A percentile compares a stretch with the other conserved stretches of the same genome.
Conservation (phyloP, 192 early-diverging fungal genomes). For the Backusella macrospora region DNA sequence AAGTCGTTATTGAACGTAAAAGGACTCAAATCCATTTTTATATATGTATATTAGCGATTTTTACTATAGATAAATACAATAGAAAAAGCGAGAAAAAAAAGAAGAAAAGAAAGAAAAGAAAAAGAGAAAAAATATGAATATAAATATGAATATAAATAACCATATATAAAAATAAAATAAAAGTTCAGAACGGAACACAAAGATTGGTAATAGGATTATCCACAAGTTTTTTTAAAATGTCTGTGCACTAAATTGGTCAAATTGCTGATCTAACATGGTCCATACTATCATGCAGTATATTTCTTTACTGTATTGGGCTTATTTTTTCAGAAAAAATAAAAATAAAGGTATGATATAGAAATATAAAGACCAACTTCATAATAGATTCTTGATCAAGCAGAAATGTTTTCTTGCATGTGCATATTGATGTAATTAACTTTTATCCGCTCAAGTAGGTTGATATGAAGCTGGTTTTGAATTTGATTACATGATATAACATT, state of each 20-base stretch:
- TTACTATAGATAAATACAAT: no score
- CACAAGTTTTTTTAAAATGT: not conserved
- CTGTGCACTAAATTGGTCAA: slow-evolving; percentile 15
- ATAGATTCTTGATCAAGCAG: no score
- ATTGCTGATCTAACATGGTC: not conserved
- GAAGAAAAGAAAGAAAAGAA: not conserved
- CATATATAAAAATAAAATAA: not conserved
- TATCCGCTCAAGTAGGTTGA: not conserved
- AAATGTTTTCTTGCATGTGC: not conserved
- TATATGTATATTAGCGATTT: not conserved
- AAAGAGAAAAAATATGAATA: not conserved
- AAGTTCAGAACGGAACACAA: not conserved
- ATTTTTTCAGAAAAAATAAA: not conserved
- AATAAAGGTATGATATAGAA: no score
- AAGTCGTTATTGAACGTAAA: not conserved
- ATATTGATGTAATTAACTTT: not conserved
- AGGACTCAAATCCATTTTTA: slow-evolving; percentile 10
- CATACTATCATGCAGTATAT: not conserved
- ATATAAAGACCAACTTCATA: no score
- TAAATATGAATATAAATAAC: not conserved
- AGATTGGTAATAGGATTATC: not conserved
- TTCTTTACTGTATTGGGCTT: not conserved
- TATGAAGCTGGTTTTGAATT: not conserved
- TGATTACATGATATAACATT: slow-evolving; percentile 1
- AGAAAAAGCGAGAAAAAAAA: not conserved